Conservation (phyloP, 768 basidiomycete species). For the Tricholoma furcatifolium region DNA sequence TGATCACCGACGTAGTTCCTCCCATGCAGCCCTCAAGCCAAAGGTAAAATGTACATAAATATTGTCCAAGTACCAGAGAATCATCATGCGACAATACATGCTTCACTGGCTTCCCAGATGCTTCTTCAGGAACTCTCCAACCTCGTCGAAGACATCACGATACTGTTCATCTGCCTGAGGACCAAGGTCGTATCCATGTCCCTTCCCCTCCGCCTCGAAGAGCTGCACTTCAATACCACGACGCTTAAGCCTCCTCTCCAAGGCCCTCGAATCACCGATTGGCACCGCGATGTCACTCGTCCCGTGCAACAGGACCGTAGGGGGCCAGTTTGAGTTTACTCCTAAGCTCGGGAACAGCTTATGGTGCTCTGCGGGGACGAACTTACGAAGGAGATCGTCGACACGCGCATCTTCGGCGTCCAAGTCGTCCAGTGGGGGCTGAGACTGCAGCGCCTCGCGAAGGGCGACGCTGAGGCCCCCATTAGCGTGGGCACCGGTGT, state of each 20-base stretch:
- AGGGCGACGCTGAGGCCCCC: slow-evolving; percentile 46
- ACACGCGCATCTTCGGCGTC: not conserved
- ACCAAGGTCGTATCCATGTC: slow-evolving; percentile 59
- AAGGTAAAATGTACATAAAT: no score
- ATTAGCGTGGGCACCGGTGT: slow-evolving; percentile 43
- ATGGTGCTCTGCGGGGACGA: slow-evolving; percentile 29
- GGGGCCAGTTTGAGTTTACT: slow-evolving; percentile 37
- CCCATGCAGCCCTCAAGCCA: no score
- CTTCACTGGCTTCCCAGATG: slow-evolving; percentile 1
- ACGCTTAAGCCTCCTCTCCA: slow-evolving; percentile 28
- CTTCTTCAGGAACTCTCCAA: slow-evolving; percentile 32
- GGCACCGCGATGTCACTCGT: slow-evolving; percentile 45
- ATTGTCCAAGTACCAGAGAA: no score
- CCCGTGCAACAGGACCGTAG: slow-evolving; percentile 48
- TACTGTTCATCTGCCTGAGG: slow-evolving; percentile 39
- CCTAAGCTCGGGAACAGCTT: slow-evolving; percentile 46
- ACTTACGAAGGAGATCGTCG: slow-evolving; percentile 4
- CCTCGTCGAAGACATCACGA: slow-evolving; percentile 33
- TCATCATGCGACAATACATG: no score
- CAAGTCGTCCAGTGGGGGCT: not conserved
- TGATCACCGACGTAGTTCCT: no score
- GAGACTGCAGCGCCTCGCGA: slow-evolving; percentile 21
- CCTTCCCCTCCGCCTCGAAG: slow-evolving; percentile 28
- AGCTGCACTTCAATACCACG: slow-evolving; percentile 28
- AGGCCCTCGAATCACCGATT: slow-evolving; percentile 35